Base-by-base conservation (phyloP, 2,329 filamentous ascomycete species). In the Venturia aucupariae region DNA sequence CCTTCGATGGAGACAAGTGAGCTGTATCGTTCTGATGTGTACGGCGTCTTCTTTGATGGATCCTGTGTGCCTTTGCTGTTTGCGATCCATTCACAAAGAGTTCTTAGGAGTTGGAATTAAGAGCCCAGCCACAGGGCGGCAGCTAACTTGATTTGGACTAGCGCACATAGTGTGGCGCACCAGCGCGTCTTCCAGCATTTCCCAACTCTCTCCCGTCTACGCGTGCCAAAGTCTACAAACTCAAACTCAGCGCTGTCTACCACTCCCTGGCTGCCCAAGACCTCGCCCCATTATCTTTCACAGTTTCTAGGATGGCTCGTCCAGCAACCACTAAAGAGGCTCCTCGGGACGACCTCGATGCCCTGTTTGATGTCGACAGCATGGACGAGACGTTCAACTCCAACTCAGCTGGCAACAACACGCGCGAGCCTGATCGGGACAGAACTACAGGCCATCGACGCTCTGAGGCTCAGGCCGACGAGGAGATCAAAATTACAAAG, bases 401-500 rank as follows among this genome's bases (percentile, higher is more conserved):
- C 17, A 42, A 42, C 41, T 60, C 59, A 44, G n/a, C 35, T 24
- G 32, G 59, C 59, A 60, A 60, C 59, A 60, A 60, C 59, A 60
- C 59, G 59, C 39, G 64, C 65, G 39, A 67, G 66, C 22, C 48
- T 72, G 48, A 66, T 67, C 41, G 64, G 67, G 48, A 61, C 63
- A 7, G 54, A n/a, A 69, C 30, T 30, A 57, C 69, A 64, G 65
- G 38, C 71, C 72, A 72, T 74, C 62, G 68, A 69, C 61, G 65
- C 83, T 68, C 80, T 81, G 35, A 81, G 79, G 10, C 81, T 81
- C 77, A 96, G 2, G 92, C 92, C 57, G 92, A 97, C 68, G 86
- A 95, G 71, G 90, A 96, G 70, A 84, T 99, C 63, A 87, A 90
- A 64, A 82, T 97, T 4, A 84, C 84, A 48, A 96, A 90, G 76